phyloP scores from a whole-genome alignment of 1,284 basidiomycete genomes.

The Fomitopsis betulina region DNA sequence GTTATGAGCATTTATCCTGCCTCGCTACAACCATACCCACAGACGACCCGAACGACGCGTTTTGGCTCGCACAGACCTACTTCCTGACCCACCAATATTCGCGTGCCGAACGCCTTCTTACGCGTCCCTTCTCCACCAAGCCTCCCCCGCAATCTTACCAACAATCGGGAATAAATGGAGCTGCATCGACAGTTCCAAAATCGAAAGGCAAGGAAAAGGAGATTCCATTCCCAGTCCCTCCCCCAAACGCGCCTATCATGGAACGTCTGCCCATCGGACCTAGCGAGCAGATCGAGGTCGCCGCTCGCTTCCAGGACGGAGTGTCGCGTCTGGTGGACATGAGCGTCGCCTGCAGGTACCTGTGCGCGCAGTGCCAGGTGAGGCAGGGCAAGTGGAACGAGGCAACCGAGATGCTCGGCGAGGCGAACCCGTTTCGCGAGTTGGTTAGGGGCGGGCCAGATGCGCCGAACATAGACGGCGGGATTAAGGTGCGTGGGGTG shows the following conservation, averaged over 20 bases:
- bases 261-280: conserved; percentile 62
- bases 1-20: not conserved
- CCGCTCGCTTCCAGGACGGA: conserved; percentile 55
- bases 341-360: conserved; percentile 89
- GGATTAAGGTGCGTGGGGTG: conserved; percentile 64
- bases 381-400: conserved; percentile 91
- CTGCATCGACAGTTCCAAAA: conserved; percentile 23
- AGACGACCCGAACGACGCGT: conserved; percentile 96
- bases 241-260: conserved; percentile 25
- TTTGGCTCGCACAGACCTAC: conserved; percentile 97
- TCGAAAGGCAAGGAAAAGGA: conserved; percentile 62
- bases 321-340: conserved; percentile 82
- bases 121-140: conserved; percentile 65
- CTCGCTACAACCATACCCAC: not conserved
- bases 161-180: conserved; percentile 39
- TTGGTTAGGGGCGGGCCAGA: conserved; percentile 61
- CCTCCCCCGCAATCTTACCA: conserved; percentile 36
- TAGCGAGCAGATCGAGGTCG: conserved; percentile 60
- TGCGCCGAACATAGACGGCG: conserved; percentile 77
- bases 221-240: conserved; percentile 27
- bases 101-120: conserved; percentile 88
- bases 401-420: conserved; percentile 91
- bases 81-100: conserved; percentile 95
- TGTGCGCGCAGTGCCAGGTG: conserved; percentile 93
- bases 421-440: conserved; percentile 81